phyloP scores from a whole-genome alignment of 2,329 filamentous ascomycete genomes.

The Leptoxyphium fumago region DNA sequence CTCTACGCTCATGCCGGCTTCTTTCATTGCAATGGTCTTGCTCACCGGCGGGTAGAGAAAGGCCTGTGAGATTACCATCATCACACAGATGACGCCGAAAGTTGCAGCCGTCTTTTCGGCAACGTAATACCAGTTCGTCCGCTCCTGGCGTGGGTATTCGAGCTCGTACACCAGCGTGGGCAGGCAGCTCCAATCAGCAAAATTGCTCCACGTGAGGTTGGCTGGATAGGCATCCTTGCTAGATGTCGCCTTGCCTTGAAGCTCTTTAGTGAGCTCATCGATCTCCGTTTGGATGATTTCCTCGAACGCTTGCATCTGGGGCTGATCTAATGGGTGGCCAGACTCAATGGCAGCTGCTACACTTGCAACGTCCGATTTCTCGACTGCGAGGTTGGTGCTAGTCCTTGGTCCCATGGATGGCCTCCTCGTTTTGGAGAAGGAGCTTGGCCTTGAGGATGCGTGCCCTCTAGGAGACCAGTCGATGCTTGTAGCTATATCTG shows the following conservation, averaged over 20 bases:
- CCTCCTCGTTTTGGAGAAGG: constrained; percentile 15
- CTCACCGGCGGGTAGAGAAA: constrained; percentile 66
- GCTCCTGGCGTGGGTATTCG: constrained; percentile 57
- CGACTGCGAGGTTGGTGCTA: constrained; percentile 29
- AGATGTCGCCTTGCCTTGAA: constrained; percentile 45
- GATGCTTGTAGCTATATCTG: not conserved
- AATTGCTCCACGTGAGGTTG: constrained; percentile 51
- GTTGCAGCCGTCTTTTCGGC: constrained; percentile 56
- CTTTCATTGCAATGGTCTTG: constrained; percentile 51
- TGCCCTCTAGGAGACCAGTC: constrained; percentile 1
- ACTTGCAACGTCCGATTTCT: constrained; percentile 42
- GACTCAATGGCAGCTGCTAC: constrained; percentile 50
- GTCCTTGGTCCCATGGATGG: constrained; percentile 23
- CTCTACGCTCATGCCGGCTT: constrained; percentile 44
- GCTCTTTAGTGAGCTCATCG: constrained; percentile 47
- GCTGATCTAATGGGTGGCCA: constrained; percentile 41
- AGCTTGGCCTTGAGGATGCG: constrained; percentile 1
- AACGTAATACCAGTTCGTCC: constrained; percentile 60
- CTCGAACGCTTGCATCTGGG: constrained; percentile 50
- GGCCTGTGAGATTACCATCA: constrained; percentile 64
- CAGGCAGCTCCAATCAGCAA: constrained; percentile 58
- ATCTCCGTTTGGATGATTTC: constrained; percentile 53
- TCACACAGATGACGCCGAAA: constrained; percentile 59
- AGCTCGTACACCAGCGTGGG: constrained; percentile 69
- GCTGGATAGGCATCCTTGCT: constrained; percentile 45